Percentiles rank a stretch among this genome's conserved stretches.
Evolutionary conservation across 129 eudicot genomes (phyloP).

Genomic region (Silybum marianum): DNA sequence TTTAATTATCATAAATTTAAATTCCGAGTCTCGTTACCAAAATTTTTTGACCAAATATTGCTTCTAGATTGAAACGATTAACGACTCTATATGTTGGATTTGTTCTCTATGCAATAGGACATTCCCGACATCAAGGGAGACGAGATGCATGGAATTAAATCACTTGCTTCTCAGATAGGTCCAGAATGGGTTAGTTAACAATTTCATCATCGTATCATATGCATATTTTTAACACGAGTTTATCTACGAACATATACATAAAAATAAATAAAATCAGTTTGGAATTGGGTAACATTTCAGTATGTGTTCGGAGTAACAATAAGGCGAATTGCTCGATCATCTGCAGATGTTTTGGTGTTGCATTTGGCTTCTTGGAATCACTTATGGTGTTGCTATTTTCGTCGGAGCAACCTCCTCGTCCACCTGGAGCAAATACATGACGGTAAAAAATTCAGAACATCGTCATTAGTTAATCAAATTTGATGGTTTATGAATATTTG

Average conservation of each 20-base stretch:
- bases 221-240: not conserved
- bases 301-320: not conserved
- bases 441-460: constrained; percentile 17
- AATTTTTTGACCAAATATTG: too few relatives aligned
- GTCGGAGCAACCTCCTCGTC: constrained; percentile 34
- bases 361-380: constrained; percentile 31
- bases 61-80: not conserved
- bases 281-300: not conserved
- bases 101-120: constrained; percentile 8
- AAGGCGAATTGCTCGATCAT: not conserved
- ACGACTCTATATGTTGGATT: not conserved
- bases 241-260: not conserved
- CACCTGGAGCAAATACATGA: constrained; percentile 28
- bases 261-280: too few relatives aligned
- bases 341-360: constrained; percentile 40
- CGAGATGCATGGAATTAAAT: constrained; percentile 40
- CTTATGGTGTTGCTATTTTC: constrained; percentile 25
- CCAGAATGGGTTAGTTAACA: constrained; percentile 29
- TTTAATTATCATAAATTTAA: too few relatives aligned
- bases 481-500: too few relatives aligned
- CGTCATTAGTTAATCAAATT: not conserved
- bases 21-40: too few relatives aligned
- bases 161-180: constrained; percentile 38
- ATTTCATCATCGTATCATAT: too few relatives aligned
- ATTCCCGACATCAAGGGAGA: constrained; percentile 44